These are phyloP conservation scores for Boletus vinaceobasis DNA, from an alignment of 768 basidiomycete genomes.

Conservation along the genomic window DNA sequence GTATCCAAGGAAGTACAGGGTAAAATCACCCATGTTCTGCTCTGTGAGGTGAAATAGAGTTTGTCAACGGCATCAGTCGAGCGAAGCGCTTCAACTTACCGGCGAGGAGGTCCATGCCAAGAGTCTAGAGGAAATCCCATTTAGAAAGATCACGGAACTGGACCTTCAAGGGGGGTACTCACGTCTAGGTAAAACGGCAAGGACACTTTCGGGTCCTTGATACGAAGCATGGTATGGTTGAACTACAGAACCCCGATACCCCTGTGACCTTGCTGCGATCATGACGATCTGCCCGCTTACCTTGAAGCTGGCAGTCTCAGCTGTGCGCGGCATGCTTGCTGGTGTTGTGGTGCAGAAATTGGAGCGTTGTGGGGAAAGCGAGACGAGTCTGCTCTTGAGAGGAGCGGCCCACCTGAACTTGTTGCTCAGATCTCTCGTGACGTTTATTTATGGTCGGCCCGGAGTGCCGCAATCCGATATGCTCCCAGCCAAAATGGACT, in stretches of 20 bases:
- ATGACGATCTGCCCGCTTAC: constrained; percentile 28
- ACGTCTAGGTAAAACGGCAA: constrained; percentile 78
- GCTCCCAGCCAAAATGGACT: neutral
- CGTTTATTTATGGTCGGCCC: constrained; percentile 14
- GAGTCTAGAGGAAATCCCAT: constrained; percentile 33
- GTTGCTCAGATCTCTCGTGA: neutral
- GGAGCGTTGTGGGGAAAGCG: neutral
- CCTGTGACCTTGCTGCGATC: neutral
- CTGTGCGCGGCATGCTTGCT: constrained; percentile 55
- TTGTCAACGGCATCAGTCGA: neutral
- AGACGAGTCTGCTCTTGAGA: constrained; percentile 2
- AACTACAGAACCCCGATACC: constrained; percentile 40
- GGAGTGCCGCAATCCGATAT: neutral
- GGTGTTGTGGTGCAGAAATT: constrained; percentile 7
- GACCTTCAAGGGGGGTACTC: constrained; percentile 17
- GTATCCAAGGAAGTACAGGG: constrained; percentile 85
- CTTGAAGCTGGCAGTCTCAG: constrained; percentile 65
- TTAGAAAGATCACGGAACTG: neutral
- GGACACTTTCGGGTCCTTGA: constrained; percentile 83
- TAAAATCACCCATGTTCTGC: constrained; percentile 56
- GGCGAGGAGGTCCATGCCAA: constrained; percentile 76
- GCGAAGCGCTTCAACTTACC: constrained; percentile 31
- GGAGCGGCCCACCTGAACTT: neutral
- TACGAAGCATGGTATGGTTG: constrained; percentile 86
- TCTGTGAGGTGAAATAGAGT: constrained; percentile 35